Evolutionary conservation across 2,329 filamentous ascomycete species (phyloP).

Genomic region (Aspergillus vadensis): DNA sequence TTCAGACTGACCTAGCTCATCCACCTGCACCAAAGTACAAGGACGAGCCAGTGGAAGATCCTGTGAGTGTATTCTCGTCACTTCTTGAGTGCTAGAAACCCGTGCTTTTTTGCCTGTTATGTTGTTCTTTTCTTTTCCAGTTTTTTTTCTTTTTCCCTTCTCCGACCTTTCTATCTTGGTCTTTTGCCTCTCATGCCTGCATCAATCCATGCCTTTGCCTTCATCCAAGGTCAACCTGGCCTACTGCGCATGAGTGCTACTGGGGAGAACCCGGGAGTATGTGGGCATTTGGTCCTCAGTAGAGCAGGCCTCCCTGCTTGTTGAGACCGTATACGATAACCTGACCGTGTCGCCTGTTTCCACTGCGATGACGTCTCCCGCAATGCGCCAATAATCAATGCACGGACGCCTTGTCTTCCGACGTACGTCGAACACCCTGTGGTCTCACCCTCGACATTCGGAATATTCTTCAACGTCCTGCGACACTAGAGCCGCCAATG

Average conservation of each 20-base stretch:
- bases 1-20: conserved; percentile 46
- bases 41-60: conserved; percentile 50
- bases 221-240: conserved; percentile 20
- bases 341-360: background rate
- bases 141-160: conserved; percentile 17
- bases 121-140: conserved; percentile 15
- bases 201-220: conserved; percentile 1
- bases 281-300: background rate
- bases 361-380: background rate
- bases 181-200: background rate
- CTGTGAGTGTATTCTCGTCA: conserved; percentile 44
- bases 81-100: conserved; percentile 13
- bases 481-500: background rate
- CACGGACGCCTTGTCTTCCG: background rate
- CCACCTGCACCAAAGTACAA: conserved; percentile 47
- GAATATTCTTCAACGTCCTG: background rate
- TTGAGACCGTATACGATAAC: conserved; percentile 1
- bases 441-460: background rate
- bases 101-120: conserved; percentile 6
- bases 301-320: background rate
- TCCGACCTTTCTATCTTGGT: conserved; percentile 9
- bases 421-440: background rate
- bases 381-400: background rate
- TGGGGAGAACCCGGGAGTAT: conserved; percentile 13
- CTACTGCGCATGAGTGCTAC: conserved; percentile 14